Evolutionary conservation across 208 protist species (phyloP), one percentile per base, ranked within the genome.

Genomic region (Wallacemonas sp.): DNA sequence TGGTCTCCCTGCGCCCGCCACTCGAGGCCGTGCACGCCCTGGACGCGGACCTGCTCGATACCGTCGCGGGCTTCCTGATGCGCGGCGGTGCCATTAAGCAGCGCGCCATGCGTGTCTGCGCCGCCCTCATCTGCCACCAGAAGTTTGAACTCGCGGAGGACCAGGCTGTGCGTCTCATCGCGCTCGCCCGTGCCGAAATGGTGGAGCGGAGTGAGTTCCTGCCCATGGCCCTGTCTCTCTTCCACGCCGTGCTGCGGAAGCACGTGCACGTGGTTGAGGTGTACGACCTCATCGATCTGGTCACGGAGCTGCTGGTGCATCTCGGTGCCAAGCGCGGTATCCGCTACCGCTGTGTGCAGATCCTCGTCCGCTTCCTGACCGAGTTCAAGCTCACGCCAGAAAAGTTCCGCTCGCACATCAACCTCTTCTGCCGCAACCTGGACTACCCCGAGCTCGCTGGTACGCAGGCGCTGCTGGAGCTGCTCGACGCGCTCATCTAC

Each of bases 341-440:
- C 44, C 77, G 85, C 17, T 75, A 80, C 21, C 88, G 82, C 38
- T 94, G 87, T 68, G 80, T 93, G 32, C 61, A 84, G 34, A 80
- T 91, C 23, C 48, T 97, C 17, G 80, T 82, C 6, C 83, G 88
- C 62, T 97, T 97, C 75, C 71, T 97, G 19, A 94, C 90, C n/a
- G 90, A 97, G 77, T 97, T 92, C 72, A 78, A 82, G 34, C 81
- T 97, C 62, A 97, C 92, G 9, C 83, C 81, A 16, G 76, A 87
- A 38, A 96, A 96, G 76, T 94, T 96, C 60, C 78, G 81, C 58
- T 95, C 88, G 0, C 92, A 97, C 66, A 81, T 97, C 27, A 90
- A 97, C 68, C 66, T 92, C 26, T 76, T 90, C 55, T 90, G 84
- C 69, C 68, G 79, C 17, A 97, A 97, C 67, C 73, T 97, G 12